Evolutionary conservation across 768 basidiomycete genomes (phyloP), one percentile per base, ranked within the genome.

Genomic region (Calocera cornea): DNA sequence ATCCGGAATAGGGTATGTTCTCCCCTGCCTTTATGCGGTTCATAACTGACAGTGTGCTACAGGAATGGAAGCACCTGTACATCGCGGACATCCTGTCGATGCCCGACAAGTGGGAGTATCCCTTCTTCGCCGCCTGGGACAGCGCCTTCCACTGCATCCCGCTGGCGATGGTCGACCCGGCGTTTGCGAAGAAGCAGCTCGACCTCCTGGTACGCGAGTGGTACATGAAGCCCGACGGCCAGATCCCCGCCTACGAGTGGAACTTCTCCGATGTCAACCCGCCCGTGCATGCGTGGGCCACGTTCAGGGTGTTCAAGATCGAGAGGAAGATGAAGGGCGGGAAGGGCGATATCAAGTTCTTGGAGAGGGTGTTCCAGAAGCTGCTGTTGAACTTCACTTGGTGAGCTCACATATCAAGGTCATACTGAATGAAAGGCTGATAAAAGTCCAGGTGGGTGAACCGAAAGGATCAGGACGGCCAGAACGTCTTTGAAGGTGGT

Each of bases 71-170:
- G 71, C 95, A 99, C 78, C 83, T 99, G 80, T 87, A 98, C 75
- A 87, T 95, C 68, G 91, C 90, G 65, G 97, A 99, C 74, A 87
- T 99, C 69, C 82, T 99, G 41, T 97, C 95, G 14, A 98, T 99
- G 97, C 97, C 97, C 7, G 95, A 99, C 78, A 99, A 99, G 88
- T 95, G 97, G 97, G 97, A 99, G 78, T 98, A 98, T 75, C 97
- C 97, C 0, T 98, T 97, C 83, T 98, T 99, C 73, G 95, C 95
- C 0, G 95, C 95, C 68, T 95, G 92, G 92, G 92, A 95, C 75
- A 93, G 89, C 0, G 97, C 97, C n/a, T 99, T 99, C 82, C 97
- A 99, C 74, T 97, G 95, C 73, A 93, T 99, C 71, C 97, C 97
- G 0, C 84, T 99, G 16, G 97, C 97, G 12, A 85, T 98, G 70